Percentiles rank a stretch among this genome's conserved stretches.
phyloP scores from a whole-genome alignment of 352 stramenopile species.

The Phytophthora fragariaefolia region DNA sequence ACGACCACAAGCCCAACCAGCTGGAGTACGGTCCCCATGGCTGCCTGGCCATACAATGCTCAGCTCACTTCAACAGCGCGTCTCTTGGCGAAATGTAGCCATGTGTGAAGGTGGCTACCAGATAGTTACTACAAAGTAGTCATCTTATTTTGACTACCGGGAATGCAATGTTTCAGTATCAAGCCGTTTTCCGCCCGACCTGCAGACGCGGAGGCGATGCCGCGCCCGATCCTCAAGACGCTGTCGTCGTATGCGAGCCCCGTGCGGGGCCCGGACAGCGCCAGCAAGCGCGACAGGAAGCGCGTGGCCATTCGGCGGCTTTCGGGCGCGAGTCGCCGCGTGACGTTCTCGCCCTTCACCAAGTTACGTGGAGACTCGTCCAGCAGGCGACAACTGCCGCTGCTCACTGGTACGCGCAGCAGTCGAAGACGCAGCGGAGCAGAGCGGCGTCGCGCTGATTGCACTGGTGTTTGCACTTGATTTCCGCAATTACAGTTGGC shows the following conservation, averaged over 20 bases:
- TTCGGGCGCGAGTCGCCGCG: constrained; percentile 40
- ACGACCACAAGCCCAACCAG: constrained; percentile 20
- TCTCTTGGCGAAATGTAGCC: constrained; percentile 15
- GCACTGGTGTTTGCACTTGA: not conserved
- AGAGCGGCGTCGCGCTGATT: too few relatives aligned
- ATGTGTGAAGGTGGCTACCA: not conserved
- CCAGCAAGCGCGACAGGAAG: constrained; percentile 26
- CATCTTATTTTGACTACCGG: not conserved
- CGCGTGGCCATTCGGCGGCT: constrained; percentile 37
- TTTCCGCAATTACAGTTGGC: constrained; percentile 19
- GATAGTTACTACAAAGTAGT: not conserved
- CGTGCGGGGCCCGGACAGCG: constrained; percentile 13
- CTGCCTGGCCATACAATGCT: too few relatives aligned
- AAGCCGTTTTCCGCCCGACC: not conserved
- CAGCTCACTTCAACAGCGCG: not conserved
- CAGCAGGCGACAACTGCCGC: constrained; percentile 7
- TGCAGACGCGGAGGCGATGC: constrained; percentile 26
- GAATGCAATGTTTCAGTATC: not conserved
- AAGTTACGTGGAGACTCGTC: constrained; percentile 43
- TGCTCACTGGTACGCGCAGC: constrained; percentile 27
- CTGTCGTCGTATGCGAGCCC: constrained; percentile 40
- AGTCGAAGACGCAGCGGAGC: not conserved
- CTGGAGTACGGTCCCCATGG: constrained; percentile 25
- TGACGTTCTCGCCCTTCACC: constrained; percentile 83
- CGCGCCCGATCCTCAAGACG: constrained; percentile 75